These are phyloP conservation scores for Solanum hybrid DNA, from an alignment of 305 asterid genomes.

Conservation along the genomic window DNA sequence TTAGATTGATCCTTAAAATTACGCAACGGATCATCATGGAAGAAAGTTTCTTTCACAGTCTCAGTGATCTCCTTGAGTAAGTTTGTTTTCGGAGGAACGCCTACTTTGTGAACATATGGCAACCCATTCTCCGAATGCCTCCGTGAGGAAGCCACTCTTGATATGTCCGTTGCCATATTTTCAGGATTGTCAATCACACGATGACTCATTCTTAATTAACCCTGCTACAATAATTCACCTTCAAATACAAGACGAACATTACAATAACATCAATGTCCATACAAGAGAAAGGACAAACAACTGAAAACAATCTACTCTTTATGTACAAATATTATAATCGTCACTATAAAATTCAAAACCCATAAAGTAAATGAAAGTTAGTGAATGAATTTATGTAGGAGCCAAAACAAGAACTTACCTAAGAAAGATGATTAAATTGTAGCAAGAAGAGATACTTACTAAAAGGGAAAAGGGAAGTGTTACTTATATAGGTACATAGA, in stretches of 20 bases:
- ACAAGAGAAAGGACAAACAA: not conserved
- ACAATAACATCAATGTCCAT: not conserved
- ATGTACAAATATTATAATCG: not conserved
- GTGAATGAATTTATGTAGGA: not conserved
- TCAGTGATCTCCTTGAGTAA: constrained; percentile 33
- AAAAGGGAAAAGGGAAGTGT: not conserved
- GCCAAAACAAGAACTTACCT: not conserved
- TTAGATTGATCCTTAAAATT: constrained; percentile 43
- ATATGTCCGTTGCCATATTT: constrained; percentile 13
- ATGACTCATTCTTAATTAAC: constrained; percentile 22
- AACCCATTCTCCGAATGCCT: constrained; percentile 14
- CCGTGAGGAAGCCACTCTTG: constrained; percentile 25
- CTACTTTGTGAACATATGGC: constrained; percentile 49
- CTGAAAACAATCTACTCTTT: not conserved
- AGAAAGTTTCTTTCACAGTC: constrained; percentile 50
- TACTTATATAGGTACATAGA: constrained; percentile 10
- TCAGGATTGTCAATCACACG: constrained; percentile 17
- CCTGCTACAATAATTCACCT: constrained; percentile 9
- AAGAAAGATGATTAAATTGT: not conserved
- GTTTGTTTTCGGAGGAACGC: constrained; percentile 46
- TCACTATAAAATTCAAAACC: not conserved
- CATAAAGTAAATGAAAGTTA: not conserved
- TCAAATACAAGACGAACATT: not conserved
- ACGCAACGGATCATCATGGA: constrained; percentile 56
- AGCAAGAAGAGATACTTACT: not conserved